Base-by-base conservation (phyloP, 495 filamentous ascomycete species). In the Coniosporium apollinis region DNA sequence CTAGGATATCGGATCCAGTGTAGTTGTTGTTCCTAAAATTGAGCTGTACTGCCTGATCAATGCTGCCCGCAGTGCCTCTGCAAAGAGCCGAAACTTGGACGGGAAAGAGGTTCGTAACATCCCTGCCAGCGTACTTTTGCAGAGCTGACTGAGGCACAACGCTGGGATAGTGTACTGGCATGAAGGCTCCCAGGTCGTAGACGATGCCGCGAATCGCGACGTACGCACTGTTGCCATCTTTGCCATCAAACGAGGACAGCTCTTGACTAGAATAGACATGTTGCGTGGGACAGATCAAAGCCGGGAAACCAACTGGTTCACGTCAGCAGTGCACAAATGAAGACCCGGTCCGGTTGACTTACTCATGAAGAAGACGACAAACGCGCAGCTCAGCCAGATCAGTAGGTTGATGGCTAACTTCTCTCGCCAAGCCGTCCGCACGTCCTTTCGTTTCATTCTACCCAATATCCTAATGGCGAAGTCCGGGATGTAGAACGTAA, bases 371-470 rank as follows among this genome's bases (percentile, higher is more conserved):
- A 96, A 99, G 30, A 79, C 66, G 2, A 81, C 72, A 44, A 80
- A 60, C 30, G 59, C 60, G 57, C 89, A 96, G 47, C 65, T 66
- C 41, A 87, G 67, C 89, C 89, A 99, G 51, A 99, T 99, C 56
- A 96, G 70, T 44, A 96, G 57, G 63, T 99, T 99, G 67, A 99
- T 99, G 22, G 89, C 89, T 37, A 96, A 57, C 65, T 97, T 97
- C 53, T 97, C 89, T 41, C 89, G 70, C 89, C 89, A 97, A 2
- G 89, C 89, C 43, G 76, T 65, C 29, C 83, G 79, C n/a, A 97
- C 72, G 50, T 97, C 89, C 53, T 87, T 87, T 30, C 89, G 77
- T 45, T 76, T 73, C 77, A 94, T 94, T 11, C 82, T 69, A 11
- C 86, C 86, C 36, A 91, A 37, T 49, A 64, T 66, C 31, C 73